Conservation (phyloP, 2,329 filamentous ascomycete genomes). For the Colletotrichum karsti region DNA sequence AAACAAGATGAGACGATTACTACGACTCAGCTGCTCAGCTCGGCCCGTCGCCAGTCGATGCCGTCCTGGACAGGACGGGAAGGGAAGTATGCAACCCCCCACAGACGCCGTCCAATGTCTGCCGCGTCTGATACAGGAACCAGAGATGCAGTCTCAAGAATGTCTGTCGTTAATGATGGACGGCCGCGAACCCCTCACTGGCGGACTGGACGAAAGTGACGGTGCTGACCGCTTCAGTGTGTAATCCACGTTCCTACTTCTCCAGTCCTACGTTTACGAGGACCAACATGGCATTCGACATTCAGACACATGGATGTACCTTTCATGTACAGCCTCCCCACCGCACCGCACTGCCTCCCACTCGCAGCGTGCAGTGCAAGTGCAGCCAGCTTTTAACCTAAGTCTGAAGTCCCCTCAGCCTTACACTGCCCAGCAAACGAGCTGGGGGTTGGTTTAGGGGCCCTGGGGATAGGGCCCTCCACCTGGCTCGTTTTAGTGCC, state of each 20-base stretch:
- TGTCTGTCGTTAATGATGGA: not conserved
- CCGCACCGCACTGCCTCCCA: not conserved
- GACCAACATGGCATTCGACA: no score
- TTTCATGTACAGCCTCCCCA: not conserved
- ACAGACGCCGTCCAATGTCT: constrained; percentile 14
- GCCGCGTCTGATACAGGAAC: not conserved
- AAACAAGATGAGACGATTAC: constrained; percentile 1
- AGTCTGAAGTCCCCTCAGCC: constrained; percentile 21
- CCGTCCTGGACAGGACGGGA: not conserved
- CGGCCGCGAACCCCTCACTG: not conserved
- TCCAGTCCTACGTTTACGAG: not conserved
- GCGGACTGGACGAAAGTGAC: constrained; percentile 14
- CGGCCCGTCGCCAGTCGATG: not conserved
- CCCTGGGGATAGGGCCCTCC: not conserved
- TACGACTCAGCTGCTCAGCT: not conserved
- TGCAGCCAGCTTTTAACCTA: not conserved
- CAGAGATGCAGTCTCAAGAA: constrained; percentile 7
- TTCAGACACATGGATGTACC: no score
- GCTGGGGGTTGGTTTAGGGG: not conserved
- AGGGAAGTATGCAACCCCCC: no score
- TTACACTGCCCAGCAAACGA: constrained; percentile 28
- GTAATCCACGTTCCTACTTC: not conserved
- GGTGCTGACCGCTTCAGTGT: not conserved
- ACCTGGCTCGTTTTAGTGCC: constrained; percentile 25
- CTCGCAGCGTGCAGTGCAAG: no score